A percentile compares a stretch with the other conserved stretches of the same genome.
These are phyloP conservation scores for Daldinia concentrica DNA, from an alignment of 495 filamentous ascomycete genomes.

Conservation along the genomic window DNA sequence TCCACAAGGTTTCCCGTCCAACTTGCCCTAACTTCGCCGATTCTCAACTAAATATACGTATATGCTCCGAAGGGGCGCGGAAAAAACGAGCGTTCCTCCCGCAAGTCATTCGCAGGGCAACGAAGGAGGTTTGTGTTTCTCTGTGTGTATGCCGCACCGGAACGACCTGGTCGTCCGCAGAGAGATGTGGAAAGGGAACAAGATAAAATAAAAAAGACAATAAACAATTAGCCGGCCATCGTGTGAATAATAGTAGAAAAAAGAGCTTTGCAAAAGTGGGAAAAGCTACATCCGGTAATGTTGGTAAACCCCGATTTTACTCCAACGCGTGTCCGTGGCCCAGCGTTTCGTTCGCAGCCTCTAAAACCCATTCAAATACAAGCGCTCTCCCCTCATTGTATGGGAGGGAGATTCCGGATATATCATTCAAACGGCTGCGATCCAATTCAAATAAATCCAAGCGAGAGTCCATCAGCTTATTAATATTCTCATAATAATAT, in stretches of 20 bases:
- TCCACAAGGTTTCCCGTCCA: conserved; percentile 30
- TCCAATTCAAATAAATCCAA: conserved; percentile 17
- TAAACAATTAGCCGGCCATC: conserved; percentile 44
- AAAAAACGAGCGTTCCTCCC: conserved; percentile 16
- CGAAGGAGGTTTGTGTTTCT: conserved; percentile 20
- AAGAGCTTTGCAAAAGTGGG: conserved; percentile 45
- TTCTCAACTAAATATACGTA: conserved; percentile 30
- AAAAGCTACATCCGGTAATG: conserved; percentile 37
- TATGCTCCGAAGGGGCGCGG: conserved; percentile 15
- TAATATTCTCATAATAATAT: conserved; percentile 79
- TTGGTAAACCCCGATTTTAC: conserved; percentile 42
- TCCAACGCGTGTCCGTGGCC: conserved; percentile 46
- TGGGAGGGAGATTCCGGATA: conserved; percentile 1
- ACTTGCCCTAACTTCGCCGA: conserved; percentile 21
- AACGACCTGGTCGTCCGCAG: conserved; percentile 2
- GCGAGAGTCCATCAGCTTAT: neutral
- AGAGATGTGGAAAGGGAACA: conserved; percentile 37
- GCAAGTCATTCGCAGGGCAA: conserved; percentile 25
- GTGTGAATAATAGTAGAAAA: conserved; percentile 42
- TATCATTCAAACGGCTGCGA: conserved; percentile 10
- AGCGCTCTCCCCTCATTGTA: conserved; percentile 17
- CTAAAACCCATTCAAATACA: conserved; percentile 46
- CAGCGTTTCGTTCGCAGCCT: conserved; percentile 36
- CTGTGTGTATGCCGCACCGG: conserved; percentile 3
- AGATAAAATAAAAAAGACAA: conserved; percentile 29